These are phyloP conservation scores for Saccharomycopsis sp. DNA, from an alignment of 805 yeast genomes.

Conservation along the genomic window DNA sequence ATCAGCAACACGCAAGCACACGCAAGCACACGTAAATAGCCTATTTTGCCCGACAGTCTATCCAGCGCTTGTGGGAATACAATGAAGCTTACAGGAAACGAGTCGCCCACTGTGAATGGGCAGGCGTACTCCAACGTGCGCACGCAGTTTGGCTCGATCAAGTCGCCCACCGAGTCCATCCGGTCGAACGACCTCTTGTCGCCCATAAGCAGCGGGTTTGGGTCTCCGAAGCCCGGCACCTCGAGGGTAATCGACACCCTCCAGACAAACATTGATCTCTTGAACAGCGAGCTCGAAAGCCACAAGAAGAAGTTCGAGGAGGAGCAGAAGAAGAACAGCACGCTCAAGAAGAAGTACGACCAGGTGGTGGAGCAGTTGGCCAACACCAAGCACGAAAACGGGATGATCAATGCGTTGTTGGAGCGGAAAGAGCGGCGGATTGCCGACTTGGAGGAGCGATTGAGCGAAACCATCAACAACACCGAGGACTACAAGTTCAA, in stretches of 20 bases:
- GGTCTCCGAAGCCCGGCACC: conserved; percentile 20
- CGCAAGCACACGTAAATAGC: no score
- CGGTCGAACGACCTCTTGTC: neutral
- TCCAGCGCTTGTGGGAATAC: neutral
- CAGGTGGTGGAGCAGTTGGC: conserved; percentile 57
- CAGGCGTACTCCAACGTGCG: neutral
- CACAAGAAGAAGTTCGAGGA: conserved; percentile 37
- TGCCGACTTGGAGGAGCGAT: conserved; percentile 54
- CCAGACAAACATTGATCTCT: conserved; percentile 43
- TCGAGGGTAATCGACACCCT: conserved; percentile 26
- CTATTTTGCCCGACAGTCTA: no score
- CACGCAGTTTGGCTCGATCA: neutral
- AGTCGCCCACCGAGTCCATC: neutral
- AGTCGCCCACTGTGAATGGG: neutral
- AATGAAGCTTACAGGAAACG: neutral
- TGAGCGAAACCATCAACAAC: conserved; percentile 39
- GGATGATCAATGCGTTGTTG: conserved; percentile 60
- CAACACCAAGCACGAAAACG: conserved; percentile 70
- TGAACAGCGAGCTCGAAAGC: conserved; percentile 40
- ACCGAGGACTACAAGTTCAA: conserved; percentile 45
- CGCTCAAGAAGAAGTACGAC: conserved; percentile 43
- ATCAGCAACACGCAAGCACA: no score
- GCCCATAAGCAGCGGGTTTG: conserved; percentile 3
- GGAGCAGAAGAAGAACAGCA: conserved; percentile 46
- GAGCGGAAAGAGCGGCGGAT: conserved; percentile 66